Evolutionary conservation across 768 basidiomycete genomes (phyloP).

Genomic region (Kwoniella shandongensis): DNA sequence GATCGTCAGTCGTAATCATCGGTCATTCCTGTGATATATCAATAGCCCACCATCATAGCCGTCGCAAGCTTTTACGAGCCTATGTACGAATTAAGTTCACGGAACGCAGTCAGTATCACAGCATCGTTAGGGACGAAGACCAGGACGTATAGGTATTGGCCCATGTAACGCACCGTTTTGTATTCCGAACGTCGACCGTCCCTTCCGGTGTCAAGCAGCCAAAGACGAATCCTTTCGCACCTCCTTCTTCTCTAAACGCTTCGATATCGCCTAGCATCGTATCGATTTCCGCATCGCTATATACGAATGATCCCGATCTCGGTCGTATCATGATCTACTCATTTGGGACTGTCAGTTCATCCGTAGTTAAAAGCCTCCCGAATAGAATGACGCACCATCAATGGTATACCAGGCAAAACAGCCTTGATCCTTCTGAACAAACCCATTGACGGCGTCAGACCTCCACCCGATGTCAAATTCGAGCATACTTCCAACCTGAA

Average conservation of each 20-base stretch:
- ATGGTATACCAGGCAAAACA: constrained; percentile 54
- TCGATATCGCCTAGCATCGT: constrained; percentile 78
- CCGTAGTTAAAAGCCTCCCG: constrained; percentile 1
- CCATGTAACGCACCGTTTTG: constrained; percentile 2
- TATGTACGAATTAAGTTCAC: no score
- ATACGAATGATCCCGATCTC: constrained; percentile 74
- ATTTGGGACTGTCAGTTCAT: neutral
- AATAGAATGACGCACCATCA: constrained; percentile 63
- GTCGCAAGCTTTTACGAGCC: neutral
- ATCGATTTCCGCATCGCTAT: constrained; percentile 64
- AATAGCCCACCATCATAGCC: constrained; percentile 13
- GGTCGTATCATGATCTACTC: constrained; percentile 76
- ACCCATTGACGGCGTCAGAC: constrained; percentile 78
- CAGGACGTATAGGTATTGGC: no score
- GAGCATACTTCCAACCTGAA: constrained; percentile 61
- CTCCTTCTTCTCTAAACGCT: constrained; percentile 62
- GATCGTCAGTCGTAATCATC: neutral
- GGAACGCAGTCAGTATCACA: no score
- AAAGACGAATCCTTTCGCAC: constrained; percentile 27
- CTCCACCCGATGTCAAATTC: constrained; percentile 73
- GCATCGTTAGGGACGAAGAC: no score
- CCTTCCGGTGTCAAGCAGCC: constrained; percentile 23
- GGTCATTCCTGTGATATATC: neutral
- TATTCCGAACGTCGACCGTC: constrained; percentile 11
- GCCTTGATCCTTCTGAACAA: constrained; percentile 64